phyloP scores from a whole-genome alignment of 139 green algal species.

The Nannochloris sp. region DNA sequence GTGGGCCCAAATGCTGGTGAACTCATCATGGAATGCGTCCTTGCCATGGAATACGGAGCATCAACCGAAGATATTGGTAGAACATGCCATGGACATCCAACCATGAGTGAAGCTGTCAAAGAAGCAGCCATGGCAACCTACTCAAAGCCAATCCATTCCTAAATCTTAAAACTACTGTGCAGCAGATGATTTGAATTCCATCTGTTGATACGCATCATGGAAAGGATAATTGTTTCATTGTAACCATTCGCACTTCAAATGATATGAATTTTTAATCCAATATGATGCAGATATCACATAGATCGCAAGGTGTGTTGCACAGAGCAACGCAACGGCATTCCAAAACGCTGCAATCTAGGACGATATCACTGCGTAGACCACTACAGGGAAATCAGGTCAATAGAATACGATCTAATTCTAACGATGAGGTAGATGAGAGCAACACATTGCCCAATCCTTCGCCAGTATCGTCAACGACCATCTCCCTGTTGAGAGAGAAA shows the following conservation, averaged over 20 bases:
- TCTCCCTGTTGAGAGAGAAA: constrained; percentile 53
- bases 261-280: too few relatives aligned
- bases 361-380: too few relatives aligned
- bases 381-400: too few relatives aligned
- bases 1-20: constrained; percentile 92
- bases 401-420: too few relatives aligned
- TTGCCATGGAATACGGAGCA: constrained; percentile 93
- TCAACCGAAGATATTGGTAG: constrained; percentile 88
- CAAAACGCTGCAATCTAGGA: too few relatives aligned
- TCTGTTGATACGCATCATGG: too few relatives aligned
- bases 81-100: constrained; percentile 96
- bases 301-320: too few relatives aligned
- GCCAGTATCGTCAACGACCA: constrained; percentile 34
- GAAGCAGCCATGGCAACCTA: constrained; percentile 84
- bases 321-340: too few relatives aligned
- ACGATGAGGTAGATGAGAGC: too few relatives aligned
- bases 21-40: constrained; percentile 70
- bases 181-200: background rate
- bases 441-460: background rate
- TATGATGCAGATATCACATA: too few relatives aligned
- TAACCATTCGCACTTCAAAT: too few relatives aligned
- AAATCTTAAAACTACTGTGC: background rate
- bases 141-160: constrained; percentile 90
- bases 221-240: too few relatives aligned
- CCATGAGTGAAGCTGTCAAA: constrained; percentile 93